Evolutionary conservation across 2,329 filamentous ascomycete species (phyloP).

Genomic region (Amylocarpus encephaloides): DNA sequence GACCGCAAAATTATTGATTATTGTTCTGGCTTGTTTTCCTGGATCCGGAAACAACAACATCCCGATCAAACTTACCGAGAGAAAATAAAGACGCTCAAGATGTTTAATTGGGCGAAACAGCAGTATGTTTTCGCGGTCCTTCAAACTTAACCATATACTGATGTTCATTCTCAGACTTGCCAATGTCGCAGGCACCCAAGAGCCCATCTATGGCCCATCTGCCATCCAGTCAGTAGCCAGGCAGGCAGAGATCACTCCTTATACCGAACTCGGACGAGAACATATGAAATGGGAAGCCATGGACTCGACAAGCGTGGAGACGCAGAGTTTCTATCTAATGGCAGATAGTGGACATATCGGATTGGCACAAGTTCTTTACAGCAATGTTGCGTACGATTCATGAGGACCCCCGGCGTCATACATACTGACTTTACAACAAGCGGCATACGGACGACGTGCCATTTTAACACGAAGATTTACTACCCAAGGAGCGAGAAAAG

Average conservation of each 20-base stretch:
- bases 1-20: not conserved
- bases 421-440: constrained; percentile 41
- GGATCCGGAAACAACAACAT: constrained; percentile 8
- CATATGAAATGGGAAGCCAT: constrained; percentile 78
- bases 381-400: constrained; percentile 79
- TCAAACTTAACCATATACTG: constrained; percentile 15
- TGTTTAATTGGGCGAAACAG: constrained; percentile 95
- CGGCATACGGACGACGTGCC: constrained; percentile 80
- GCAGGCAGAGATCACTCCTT: constrained; percentile 71
- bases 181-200: constrained; percentile 88
- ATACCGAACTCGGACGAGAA: constrained; percentile 69
- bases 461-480: constrained; percentile 94
- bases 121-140: constrained; percentile 52
- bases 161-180: constrained; percentile 45
- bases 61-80: not conserved
- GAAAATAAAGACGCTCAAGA: constrained; percentile 38
- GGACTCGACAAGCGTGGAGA: constrained; percentile 87
- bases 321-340: constrained; percentile 87
- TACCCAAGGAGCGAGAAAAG: constrained; percentile 61
- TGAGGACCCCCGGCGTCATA: constrained; percentile 10
- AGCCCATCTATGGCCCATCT: constrained; percentile 87
- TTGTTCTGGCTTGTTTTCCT: not conserved
- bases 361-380: constrained; percentile 91
- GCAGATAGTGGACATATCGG: constrained; percentile 70
- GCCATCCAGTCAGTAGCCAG: constrained; percentile 81